phyloP scores from a whole-genome alignment of 345 rosid genomes.

The Angophora floribunda region DNA sequence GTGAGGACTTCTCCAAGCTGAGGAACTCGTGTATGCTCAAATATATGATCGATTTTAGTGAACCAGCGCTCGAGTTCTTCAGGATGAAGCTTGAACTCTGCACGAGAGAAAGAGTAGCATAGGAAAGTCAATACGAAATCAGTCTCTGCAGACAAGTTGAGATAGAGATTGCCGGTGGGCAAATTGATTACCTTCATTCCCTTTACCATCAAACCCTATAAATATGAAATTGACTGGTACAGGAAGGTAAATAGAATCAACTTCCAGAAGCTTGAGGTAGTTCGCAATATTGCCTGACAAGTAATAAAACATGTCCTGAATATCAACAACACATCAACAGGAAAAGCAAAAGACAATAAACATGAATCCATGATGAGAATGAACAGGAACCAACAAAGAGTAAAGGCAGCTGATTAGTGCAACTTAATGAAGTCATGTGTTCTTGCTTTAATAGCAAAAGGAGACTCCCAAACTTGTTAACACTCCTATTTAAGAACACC shows the following conservation, averaged over 20 bases:
- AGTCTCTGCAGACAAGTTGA: not conserved
- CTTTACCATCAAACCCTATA: slow-evolving; percentile 93
- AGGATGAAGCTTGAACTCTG: slow-evolving; percentile 72
- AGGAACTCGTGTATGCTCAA: slow-evolving; percentile 83
- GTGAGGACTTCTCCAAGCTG: slow-evolving; percentile 60
- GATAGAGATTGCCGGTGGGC: not conserved
- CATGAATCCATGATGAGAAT: not conserved
- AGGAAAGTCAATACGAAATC: slow-evolving; percentile 1
- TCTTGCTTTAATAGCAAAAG: not conserved
- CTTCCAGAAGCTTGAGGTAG: slow-evolving; percentile 80
- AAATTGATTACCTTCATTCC: slow-evolving; percentile 69
- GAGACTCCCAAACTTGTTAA: not conserved
- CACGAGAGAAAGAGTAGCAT: not conserved
- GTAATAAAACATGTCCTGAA: not conserved
- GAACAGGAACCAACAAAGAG: not conserved
- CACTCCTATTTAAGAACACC: not conserved
- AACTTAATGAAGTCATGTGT: not conserved
- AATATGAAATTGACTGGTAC: slow-evolving; percentile 93
- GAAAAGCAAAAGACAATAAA: not conserved
- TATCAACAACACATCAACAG: not conserved
- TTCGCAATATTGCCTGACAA: slow-evolving; percentile 69
- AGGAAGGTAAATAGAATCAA: slow-evolving; percentile 80
- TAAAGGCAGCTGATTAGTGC: not conserved
- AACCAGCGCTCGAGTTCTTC: slow-evolving; percentile 98
- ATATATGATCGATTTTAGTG: slow-evolving; percentile 80